Percentiles rank a stretch among this genome's conserved stretches.
Conservation (phyloP, 805 yeast genomes). For the Cyberlindnera maritima region DNA sequence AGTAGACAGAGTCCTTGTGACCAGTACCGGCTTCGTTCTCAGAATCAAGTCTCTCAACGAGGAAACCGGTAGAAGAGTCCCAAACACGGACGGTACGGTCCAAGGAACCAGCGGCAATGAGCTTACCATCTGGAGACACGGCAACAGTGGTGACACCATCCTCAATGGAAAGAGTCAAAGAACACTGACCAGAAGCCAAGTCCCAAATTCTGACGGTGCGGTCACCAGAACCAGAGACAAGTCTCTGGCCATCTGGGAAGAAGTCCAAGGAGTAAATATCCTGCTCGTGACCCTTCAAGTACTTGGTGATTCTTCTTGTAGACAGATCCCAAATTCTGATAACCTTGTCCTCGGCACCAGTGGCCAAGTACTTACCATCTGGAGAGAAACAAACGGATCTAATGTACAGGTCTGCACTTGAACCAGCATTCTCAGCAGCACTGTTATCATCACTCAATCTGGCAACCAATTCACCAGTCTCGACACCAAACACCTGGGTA, state of each 20-base stretch:
- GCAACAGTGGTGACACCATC: slow-evolving; percentile 99
- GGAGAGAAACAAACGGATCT: slow-evolving; percentile 96
- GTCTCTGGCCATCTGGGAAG: slow-evolving; percentile 89
- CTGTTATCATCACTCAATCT: slow-evolving; percentile 78
- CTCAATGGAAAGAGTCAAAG: slow-evolving; percentile 84
- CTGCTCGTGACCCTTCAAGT: slow-evolving; percentile 92
- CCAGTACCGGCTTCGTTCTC: slow-evolving; percentile 89
- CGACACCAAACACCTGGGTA: slow-evolving; percentile 91
- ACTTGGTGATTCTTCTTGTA: slow-evolving; percentile 78
- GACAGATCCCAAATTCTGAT: slow-evolving; percentile 96
- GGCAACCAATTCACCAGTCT: slow-evolving; percentile 86
- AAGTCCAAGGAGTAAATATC: slow-evolving; percentile 95
- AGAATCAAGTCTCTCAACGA: slow-evolving; percentile 88
- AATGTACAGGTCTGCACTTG: slow-evolving; percentile 80
- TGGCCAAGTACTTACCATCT: slow-evolving; percentile 88
- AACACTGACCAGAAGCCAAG: slow-evolving; percentile 82
- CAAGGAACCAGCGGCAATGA: slow-evolving; percentile 93
- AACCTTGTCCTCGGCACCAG: slow-evolving; percentile 88
- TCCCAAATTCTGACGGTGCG: slow-evolving; percentile 97
- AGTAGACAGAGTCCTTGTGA: slow-evolving; percentile 93
- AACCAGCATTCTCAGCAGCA: slow-evolving; percentile 35
- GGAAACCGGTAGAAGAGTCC: slow-evolving; percentile 90
- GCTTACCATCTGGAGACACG: slow-evolving; percentile 90
- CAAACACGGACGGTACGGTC: slow-evolving; percentile 95
- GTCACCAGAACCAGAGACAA: slow-evolving; percentile 96